Evolutionary conservation across 164 flowering plant species (phyloP), one percentile per base, ranked within the genome.

Genomic region (Dillenia turbinata): DNA sequence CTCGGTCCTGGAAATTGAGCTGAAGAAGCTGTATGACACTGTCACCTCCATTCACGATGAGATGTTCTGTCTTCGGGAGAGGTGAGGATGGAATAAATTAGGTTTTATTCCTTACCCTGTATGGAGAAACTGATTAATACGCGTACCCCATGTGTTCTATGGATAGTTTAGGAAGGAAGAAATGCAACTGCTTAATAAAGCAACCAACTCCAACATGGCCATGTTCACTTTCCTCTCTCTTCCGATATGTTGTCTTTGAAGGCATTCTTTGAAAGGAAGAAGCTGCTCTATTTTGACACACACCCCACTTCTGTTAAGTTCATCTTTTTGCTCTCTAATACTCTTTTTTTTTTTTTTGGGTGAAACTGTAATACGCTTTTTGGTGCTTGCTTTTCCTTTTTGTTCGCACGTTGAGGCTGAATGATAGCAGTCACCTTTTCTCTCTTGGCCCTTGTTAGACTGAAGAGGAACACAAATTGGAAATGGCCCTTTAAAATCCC

Each of bases 231-330:
- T 84, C 55, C 65, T 76, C n/a, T 89, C 96, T 1, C 67, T 89
- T 0, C 1, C 80, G 40, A 73, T 89, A 63, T 84, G 92, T 86
- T 87, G 92, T 89, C 88, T 76, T 72, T 90, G 72, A 88, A 90
- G 84, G 65, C 81, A 59, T 90, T 83, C 69, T 90, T 90, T 71
- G 85, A 85, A 71, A 88, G 89, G 80, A 90, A 88, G 83, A 90
- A 90, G 82, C 85, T 90, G 61, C 82, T 88, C 52, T 90, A 77
- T 9, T 62, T 15, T 10, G 12, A 26, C 33, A 1, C 33, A 2
- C 33, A 26, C 33, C 3, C n/a, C n/a, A 26, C 33, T 26, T 26
- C 33, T 26, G 33, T 26, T 26, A 26, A 26, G 33, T 26, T 26
- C 1, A 26, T 26, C 33, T 26, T 26, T 26, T 26, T 26, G 33